Evolutionary conservation across 768 basidiomycete genomes (phyloP).

Genomic region (Leccinum subtestaceum): DNA sequence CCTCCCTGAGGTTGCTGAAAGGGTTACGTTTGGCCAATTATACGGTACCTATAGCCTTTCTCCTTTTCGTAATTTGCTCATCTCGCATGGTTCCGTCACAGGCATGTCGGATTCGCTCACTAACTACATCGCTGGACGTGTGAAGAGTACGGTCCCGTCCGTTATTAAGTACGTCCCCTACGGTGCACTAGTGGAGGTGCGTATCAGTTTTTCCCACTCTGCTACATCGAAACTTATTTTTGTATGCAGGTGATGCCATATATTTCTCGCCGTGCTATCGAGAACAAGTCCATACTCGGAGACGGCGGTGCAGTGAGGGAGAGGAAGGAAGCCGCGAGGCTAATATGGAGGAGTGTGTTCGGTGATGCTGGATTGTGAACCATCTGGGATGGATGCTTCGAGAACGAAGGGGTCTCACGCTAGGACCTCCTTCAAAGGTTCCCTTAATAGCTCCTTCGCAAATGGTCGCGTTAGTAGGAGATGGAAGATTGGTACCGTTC

Average conservation of each 20-base stretch:
- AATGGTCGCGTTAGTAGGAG: background rate
- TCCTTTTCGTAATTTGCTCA: background rate
- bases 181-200: conserved; percentile 64
- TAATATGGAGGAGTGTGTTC: conserved; percentile 33
- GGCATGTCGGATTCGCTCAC: conserved; percentile 88
- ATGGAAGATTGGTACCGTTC: background rate
- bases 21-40: conserved; percentile 75
- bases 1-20: conserved; percentile 53
- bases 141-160: conserved; percentile 55
- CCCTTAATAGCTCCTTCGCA: background rate
- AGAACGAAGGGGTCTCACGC: background rate
- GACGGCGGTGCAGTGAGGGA: conserved; percentile 55
- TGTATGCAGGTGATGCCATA: conserved; percentile 80
- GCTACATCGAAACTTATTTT: background rate
- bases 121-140: conserved; percentile 58
- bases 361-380: conserved; percentile 24
- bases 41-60: conserved; percentile 53
- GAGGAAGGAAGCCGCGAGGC: conserved; percentile 27
- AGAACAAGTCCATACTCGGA: conserved; percentile 89
- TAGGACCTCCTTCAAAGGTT: background rate
- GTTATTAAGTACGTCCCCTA: conserved; percentile 86
- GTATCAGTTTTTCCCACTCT: background rate
- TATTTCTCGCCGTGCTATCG: conserved; percentile 80
- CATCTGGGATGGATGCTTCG: background rate
- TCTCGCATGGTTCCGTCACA: conserved; percentile 27